Evolutionary conservation across 129 eudicot species (phyloP).

Genomic region (Flaveria robusta): DNA sequence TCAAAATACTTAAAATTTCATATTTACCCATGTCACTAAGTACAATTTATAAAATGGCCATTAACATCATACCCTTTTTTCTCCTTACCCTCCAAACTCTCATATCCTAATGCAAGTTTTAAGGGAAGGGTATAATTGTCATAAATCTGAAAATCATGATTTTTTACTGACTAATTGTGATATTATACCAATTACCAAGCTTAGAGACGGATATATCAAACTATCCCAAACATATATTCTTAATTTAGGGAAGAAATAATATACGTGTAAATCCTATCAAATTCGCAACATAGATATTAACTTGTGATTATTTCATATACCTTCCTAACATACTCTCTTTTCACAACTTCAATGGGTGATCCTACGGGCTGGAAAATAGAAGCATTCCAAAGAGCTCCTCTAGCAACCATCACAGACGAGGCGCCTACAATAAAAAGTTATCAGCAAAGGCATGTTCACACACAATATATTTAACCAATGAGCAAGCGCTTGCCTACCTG

Average conservation of each 20-base stretch:
- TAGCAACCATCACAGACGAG: constrained; percentile 85
- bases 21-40: background rate
- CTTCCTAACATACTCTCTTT: constrained; percentile 81
- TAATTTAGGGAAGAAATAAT: background rate
- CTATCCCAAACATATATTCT: background rate
- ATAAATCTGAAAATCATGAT: background rate
- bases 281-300: background rate
- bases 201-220: background rate
- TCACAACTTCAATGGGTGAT: constrained; percentile 70
- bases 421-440: constrained; percentile 51
- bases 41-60: background rate
- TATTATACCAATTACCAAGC: background rate
- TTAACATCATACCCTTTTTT: no score
- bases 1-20: background rate
- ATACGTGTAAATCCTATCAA: background rate
- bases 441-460: background rate
- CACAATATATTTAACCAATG: background rate
- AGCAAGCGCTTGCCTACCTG: constrained; percentile 47
- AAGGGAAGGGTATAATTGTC: background rate
- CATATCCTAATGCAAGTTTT: background rate
- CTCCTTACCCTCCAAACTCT: background rate
- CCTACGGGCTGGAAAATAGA: constrained; percentile 74
- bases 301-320: constrained; percentile 42
- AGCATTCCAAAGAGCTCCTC: constrained; percentile 99
- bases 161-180: no score